These are phyloP conservation scores for Lavandula angustifolia DNA, from an alignment of 257 asterid species.

Conservation along the genomic window DNA sequence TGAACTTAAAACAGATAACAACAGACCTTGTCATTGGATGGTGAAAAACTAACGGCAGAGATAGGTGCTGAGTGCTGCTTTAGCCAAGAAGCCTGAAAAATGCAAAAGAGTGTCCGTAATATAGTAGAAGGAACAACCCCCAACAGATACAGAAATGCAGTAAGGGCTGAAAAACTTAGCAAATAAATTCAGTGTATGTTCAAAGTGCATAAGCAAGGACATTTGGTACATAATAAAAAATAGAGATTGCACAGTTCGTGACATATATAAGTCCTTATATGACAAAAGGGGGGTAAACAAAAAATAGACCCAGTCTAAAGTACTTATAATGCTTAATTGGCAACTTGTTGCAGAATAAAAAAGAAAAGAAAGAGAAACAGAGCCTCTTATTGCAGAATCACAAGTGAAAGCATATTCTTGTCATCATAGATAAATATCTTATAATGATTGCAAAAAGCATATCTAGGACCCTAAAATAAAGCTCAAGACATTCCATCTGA, in stretches of 20 bases:
- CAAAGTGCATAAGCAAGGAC: slow-evolving; percentile 18
- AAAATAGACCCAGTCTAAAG: not conserved
- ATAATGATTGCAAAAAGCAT: slow-evolving; percentile 14
- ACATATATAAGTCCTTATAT: slow-evolving; percentile 1
- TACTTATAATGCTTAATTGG: slow-evolving; percentile 2
- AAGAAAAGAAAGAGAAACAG: not conserved
- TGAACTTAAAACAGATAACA: slow-evolving; percentile 26
- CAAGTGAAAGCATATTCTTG: not conserved
- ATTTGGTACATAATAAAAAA: slow-evolving; percentile 9
- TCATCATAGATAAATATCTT: slow-evolving; percentile 1
- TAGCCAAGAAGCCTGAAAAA: slow-evolving; percentile 82
- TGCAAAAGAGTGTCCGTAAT: slow-evolving; percentile 28
- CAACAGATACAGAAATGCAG: slow-evolving; percentile 2
- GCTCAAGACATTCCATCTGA: not conserved
- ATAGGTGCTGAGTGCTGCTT: slow-evolving; percentile 98
- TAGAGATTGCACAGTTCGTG: not conserved
- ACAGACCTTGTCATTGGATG: slow-evolving; percentile 91
- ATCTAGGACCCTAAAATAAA: slow-evolving; percentile 23
- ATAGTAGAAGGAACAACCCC: slow-evolving; percentile 6
- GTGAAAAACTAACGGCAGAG: slow-evolving; percentile 92
- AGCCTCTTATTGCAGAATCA: not conserved
- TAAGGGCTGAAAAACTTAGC: slow-evolving; percentile 3
- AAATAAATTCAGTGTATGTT: slow-evolving; percentile 3
- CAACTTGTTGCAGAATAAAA: slow-evolving; percentile 6
- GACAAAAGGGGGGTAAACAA: not conserved